Evolutionary conservation across 305 asterid species (phyloP).

Genomic region (Fraxinus latifolia): DNA sequence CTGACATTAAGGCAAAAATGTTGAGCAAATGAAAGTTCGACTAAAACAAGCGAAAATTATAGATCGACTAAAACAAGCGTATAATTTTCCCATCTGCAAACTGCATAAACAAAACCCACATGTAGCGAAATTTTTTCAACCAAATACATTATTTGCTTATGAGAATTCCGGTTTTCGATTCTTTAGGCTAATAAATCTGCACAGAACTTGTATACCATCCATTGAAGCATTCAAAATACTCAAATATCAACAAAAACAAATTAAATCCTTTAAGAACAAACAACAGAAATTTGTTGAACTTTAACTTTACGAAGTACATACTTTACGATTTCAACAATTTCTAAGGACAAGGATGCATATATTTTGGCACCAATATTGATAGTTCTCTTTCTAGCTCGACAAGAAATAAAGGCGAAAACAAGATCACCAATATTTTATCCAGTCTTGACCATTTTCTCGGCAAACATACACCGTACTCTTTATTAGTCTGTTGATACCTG

Average conservation of each 20-base stretch:
- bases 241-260: background rate
- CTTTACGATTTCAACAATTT: background rate
- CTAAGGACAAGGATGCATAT: background rate
- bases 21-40: background rate
- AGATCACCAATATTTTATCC: background rate
- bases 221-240: background rate
- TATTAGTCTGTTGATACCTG: background rate
- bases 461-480: background rate
- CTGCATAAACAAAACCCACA: background rate
- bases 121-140: background rate
- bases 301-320: background rate
- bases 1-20: background rate
- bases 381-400: background rate
- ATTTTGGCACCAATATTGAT: background rate
- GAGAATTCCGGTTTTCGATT: background rate
- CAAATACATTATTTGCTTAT: background rate
- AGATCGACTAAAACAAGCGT: too few relatives aligned
- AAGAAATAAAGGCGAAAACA: background rate
- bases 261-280: background rate
- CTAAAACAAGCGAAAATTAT: background rate
- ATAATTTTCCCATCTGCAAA: background rate
- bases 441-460: background rate
- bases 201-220: background rate
- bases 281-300: background rate
- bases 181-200: background rate